Evolutionary conservation across 208 protist species (phyloP).

Genomic region (Angomonas deanei): DNA sequence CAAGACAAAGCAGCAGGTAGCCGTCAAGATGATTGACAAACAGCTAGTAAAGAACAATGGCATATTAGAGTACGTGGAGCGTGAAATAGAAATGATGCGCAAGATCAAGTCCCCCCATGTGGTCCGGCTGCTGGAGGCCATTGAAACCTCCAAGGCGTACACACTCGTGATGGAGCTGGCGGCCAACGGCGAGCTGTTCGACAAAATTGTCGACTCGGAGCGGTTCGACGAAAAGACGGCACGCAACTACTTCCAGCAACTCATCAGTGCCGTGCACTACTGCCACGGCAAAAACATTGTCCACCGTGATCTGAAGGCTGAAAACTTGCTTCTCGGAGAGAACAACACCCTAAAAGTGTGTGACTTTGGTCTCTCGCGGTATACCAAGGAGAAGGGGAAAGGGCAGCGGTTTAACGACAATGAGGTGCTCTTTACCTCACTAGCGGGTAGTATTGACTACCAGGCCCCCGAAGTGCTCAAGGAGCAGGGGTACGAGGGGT

Average conservation of each 20-base stretch:
- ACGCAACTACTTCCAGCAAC: constrained; percentile 89
- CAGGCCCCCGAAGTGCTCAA: constrained; percentile 87
- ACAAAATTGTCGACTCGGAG: constrained; percentile 91
- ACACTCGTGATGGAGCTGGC: constrained; percentile 98
- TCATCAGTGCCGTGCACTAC: constrained; percentile 88
- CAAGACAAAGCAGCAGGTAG: constrained; percentile 72
- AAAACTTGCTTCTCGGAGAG: constrained; percentile 87
- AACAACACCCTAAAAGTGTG: constrained; percentile 84
- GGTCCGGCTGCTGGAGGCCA: constrained; percentile 92
- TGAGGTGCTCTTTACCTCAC: constrained; percentile 67
- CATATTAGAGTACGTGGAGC: constrained; percentile 71
- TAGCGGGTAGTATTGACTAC: constrained; percentile 88
- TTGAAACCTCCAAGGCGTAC: constrained; percentile 95
- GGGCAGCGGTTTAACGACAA: constrained; percentile 37
- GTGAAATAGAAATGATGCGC: constrained; percentile 97
- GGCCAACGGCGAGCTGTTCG: constrained; percentile 97
- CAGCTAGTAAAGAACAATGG: constrained; percentile 54
- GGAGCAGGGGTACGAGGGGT: constrained; percentile 90
- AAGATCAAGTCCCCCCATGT: constrained; percentile 95
- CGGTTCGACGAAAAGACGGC: constrained; percentile 79
- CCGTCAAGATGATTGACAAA: constrained; percentile 92
- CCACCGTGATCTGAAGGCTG: constrained; percentile 92
- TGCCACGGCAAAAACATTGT: constrained; percentile 90
- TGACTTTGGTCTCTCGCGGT: constrained; percentile 91
- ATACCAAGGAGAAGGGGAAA: constrained; percentile 63